phyloP scores from a whole-genome alignment of 2,329 filamentous ascomycete species.

The Colletotrichum sp. region DNA sequence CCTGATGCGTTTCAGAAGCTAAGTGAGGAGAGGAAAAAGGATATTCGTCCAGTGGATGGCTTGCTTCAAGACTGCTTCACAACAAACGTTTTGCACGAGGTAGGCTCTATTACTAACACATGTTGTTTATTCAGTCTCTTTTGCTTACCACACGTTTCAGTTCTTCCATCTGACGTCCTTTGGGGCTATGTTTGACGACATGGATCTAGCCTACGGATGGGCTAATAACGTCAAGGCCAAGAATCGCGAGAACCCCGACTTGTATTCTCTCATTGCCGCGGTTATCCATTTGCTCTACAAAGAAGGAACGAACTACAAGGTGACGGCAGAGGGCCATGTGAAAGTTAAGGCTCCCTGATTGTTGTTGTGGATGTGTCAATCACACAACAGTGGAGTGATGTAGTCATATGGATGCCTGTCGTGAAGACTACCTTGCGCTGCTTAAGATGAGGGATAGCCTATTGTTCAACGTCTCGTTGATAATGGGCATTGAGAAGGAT shows the following conservation, averaged over 20 bases:
- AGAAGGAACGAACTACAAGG: neutral
- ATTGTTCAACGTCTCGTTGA: too few species aligned
- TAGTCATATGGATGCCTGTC: rapidly evolving
- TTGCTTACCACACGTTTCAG: neutral
- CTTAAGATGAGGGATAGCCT: too few species aligned
- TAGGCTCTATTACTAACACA: neutral
- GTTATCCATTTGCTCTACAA: neutral
- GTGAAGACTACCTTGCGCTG: neutral
- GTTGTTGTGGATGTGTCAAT: neutral
- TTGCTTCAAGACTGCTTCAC: neutral
- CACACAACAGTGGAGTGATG: neutral
- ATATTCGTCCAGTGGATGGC: neutral
- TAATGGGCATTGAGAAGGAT: too few species aligned
- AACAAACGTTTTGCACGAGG: neutral
- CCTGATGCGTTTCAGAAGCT: rapidly evolving
- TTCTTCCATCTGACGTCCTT: neutral
- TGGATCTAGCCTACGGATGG: neutral
- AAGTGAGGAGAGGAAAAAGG: rapidly evolving
- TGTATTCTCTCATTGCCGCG: neutral
- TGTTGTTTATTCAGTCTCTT: too few species aligned
- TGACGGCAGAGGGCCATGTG: neutral
- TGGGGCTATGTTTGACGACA: neutral
- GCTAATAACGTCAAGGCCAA: neutral
- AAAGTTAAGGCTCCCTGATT: neutral
- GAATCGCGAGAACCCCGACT: neutral